Conservation (phyloP, 495 filamentous ascomycete species). For the Annulohypoxylon bovei region DNA sequence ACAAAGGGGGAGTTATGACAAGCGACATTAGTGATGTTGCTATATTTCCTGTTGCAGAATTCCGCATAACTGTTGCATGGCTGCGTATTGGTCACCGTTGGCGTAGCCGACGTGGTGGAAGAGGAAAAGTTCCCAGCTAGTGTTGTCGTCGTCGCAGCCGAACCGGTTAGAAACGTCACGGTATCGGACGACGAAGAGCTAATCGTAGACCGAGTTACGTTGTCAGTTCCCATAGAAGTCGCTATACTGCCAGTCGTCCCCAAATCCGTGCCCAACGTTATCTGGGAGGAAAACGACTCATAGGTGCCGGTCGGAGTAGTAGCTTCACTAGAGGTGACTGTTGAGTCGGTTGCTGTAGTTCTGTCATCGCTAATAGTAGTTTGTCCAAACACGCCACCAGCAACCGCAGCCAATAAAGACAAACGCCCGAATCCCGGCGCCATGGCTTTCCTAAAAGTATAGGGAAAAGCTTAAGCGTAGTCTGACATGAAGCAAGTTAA, state of each 20-base stretch:
- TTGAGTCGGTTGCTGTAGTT: constrained; percentile 50
- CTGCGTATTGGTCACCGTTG: constrained; percentile 69
- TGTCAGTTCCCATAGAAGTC: constrained; percentile 49
- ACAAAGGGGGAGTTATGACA: constrained; percentile 90
- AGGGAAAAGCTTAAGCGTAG: constrained; percentile 10
- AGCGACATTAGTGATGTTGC: constrained; percentile 88
- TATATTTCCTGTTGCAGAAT: constrained; percentile 82
- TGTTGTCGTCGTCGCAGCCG: constrained; percentile 44
- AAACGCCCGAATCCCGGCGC: constrained; percentile 33
- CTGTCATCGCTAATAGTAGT: constrained; percentile 45
- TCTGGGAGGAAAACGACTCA: constrained; percentile 48
- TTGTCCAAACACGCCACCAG: constrained; percentile 37
- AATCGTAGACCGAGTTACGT: constrained; percentile 52
- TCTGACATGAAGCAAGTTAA: constrained; percentile 14
- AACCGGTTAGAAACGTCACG: constrained; percentile 56
- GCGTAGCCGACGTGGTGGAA: constrained; percentile 51
- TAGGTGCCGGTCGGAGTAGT: constrained; percentile 51
- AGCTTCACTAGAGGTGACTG: constrained; percentile 24
- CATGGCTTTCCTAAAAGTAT: constrained; percentile 20
- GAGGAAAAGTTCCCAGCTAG: constrained; percentile 46
- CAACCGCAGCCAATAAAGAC: constrained; percentile 33
- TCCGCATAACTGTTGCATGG: constrained; percentile 91
- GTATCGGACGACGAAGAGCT: constrained; percentile 41
- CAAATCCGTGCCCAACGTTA: constrained; percentile 47
- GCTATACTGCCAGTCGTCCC: constrained; percentile 26